A percentile compares a stretch with the other conserved stretches of the same genome.
Evolutionary conservation across 768 basidiomycete species (phyloP).

Genomic region (Solioccasus polychromus): DNA sequence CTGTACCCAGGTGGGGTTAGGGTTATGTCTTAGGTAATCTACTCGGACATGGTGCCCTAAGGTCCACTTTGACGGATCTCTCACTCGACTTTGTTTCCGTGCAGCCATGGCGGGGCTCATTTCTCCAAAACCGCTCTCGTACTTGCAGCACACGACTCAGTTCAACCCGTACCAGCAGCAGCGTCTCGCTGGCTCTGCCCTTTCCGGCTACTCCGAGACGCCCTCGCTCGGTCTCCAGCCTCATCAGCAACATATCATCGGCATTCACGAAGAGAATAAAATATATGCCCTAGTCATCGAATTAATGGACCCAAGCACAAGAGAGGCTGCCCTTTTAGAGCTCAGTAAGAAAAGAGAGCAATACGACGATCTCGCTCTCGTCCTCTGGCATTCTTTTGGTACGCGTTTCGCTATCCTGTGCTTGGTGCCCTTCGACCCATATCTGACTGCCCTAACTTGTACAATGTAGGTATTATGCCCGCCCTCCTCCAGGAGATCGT

Average conservation of each 20-base stretch:
- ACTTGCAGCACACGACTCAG: conserved; percentile 59
- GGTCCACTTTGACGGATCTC: conserved; percentile 5
- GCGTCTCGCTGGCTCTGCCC: conserved; percentile 24
- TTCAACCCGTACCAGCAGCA: conserved; percentile 62
- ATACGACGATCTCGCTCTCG: conserved; percentile 95
- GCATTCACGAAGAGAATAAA: conserved; percentile 68
- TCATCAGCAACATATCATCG: conserved; percentile 52
- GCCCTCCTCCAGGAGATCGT: conserved; percentile 97
- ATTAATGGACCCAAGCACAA: conserved; percentile 73
- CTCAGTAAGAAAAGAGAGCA: conserved; percentile 99
- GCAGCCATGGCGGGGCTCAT: conserved; percentile 57
- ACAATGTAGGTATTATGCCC: conserved; percentile 85
- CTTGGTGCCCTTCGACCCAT: neutral
- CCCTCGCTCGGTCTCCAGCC: conserved; percentile 55
- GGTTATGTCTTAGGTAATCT: conserved; percentile 28
- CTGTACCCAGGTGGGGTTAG: conserved; percentile 20
- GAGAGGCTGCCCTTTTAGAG: conserved; percentile 90
- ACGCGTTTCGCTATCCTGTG: conserved; percentile 15
- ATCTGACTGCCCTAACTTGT: neutral
- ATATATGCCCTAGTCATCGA: conserved; percentile 91
- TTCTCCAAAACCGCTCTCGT: conserved; percentile 59
- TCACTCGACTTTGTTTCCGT: conserved; percentile 9
- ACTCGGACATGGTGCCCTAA: neutral
- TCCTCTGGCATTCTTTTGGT: conserved; percentile 99
- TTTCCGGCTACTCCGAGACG: conserved; percentile 55